These are phyloP conservation scores for Porpolomopsis calyptriformis DNA, from an alignment of 768 basidiomycete species.

Conservation along the genomic window DNA sequence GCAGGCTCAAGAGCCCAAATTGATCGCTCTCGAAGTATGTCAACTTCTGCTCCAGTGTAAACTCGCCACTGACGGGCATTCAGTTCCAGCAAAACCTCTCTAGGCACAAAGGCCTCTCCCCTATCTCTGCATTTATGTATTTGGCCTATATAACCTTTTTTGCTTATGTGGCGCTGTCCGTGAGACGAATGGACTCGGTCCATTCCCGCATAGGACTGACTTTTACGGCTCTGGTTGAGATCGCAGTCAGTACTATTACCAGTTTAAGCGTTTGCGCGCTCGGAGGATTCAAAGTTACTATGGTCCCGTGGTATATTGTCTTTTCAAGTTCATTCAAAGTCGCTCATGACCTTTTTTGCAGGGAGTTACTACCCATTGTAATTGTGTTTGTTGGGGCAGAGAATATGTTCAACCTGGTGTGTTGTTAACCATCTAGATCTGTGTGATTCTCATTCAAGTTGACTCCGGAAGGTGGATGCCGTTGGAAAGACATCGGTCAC, in stretches of 20 bases:
- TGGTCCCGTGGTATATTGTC: conserved; percentile 71
- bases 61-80: conserved; percentile 8
- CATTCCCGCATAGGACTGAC: conserved; percentile 88
- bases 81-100: conserved; percentile 47
- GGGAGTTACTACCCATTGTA: conserved; percentile 85
- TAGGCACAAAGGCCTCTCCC: conserved; percentile 38
- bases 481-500: conserved; percentile 79
- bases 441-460: conserved; percentile 17
- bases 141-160: conserved; percentile 68
- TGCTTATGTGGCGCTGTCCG: conserved; percentile 63
- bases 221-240: conserved; percentile 87
- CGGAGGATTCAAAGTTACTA: conserved; percentile 76
- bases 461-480: conserved; percentile 59
- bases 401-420: conserved; percentile 91
- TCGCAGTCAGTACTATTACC: conserved; percentile 86
- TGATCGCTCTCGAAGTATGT: conserved; percentile 39
- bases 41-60: conserved; percentile 3
- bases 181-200: conserved; percentile 70
- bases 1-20: conserved; percentile 27
- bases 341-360: conserved; percentile 18
- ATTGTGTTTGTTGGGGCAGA: conserved; percentile 94
- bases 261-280: conserved; percentile 88
- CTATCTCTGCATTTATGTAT: conserved; percentile 62
- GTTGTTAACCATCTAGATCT: conserved; percentile 16
- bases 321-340: background rate